phyloP scores from a whole-genome alignment of 2,329 filamentous ascomycete genomes.

The Xylariales sp. region DNA sequence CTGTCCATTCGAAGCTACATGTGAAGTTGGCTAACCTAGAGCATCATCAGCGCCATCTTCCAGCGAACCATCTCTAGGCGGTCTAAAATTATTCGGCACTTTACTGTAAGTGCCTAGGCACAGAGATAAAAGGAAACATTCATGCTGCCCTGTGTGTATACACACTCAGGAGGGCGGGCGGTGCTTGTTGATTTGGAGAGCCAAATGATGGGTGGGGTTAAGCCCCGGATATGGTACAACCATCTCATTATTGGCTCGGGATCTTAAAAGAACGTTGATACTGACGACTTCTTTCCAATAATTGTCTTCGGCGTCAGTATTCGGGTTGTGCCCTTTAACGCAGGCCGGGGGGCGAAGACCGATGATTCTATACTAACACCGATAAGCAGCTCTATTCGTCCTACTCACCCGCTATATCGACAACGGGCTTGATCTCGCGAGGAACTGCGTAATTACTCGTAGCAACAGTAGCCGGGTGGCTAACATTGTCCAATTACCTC shows the following conservation, averaged over 20 bases:
- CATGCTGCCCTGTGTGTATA: conserved; percentile 34
- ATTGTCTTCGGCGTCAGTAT: background rate
- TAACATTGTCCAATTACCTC: too few relatives aligned
- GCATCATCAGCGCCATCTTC: background rate
- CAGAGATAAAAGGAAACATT: conserved; percentile 28
- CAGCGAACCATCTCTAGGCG: background rate
- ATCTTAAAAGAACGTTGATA: background rate
- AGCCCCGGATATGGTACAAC: background rate
- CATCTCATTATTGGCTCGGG: background rate
- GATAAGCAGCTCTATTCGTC: background rate
- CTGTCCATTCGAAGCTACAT: background rate
- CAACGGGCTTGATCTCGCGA: conserved; percentile 1
- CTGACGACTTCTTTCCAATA: background rate
- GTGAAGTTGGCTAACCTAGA: background rate
- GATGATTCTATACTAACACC: too few relatives aligned
- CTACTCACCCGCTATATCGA: background rate
- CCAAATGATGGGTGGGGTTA: background rate
- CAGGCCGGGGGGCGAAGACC: background rate
- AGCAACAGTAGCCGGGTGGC: too few relatives aligned
- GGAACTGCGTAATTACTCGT: background rate
- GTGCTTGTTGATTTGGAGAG: conserved; percentile 34
- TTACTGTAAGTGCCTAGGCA: background rate
- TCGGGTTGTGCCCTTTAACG: background rate
- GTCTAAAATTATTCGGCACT: background rate
- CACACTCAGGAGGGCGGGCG: conserved; percentile 35